Evolutionary conservation across 1,139 yeast species (phyloP).

Genomic region (Blastobotrys niveus): DNA sequence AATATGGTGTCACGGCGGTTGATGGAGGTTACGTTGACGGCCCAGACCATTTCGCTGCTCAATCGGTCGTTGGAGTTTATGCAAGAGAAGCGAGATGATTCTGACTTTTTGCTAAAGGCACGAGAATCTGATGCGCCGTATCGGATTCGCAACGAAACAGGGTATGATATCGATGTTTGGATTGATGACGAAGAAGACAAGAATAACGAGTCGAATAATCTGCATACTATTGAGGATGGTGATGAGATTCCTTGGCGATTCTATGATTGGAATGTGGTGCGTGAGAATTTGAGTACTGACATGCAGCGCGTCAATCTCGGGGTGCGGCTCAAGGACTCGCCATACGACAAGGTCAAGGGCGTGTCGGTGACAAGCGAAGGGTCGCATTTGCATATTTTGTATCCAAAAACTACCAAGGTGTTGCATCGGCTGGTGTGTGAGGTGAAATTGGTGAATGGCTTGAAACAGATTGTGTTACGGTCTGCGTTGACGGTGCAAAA

Average conservation of each 20-base stretch:
- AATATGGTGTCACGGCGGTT: slow-evolving; percentile 68
- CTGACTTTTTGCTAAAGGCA: slow-evolving; percentile 46
- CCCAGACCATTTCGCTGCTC: slow-evolving; percentile 49
- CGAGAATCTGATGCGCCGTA: slow-evolving; percentile 85
- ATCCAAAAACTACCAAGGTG: slow-evolving; percentile 57
- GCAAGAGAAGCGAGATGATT: slow-evolving; percentile 59
- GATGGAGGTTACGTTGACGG: slow-evolving; percentile 76
- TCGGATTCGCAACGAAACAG: slow-evolving; percentile 76
- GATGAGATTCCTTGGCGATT: slow-evolving; percentile 77
- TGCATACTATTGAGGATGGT: slow-evolving; percentile 41
- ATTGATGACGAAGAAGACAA: slow-evolving; percentile 37
- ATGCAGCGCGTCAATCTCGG: slow-evolving; percentile 57
- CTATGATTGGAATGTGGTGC: slow-evolving; percentile 84
- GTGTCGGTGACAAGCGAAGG: slow-evolving; percentile 79
- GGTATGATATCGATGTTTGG: slow-evolving; percentile 75
- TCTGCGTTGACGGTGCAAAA: slow-evolving; percentile 72
- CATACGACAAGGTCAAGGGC: slow-evolving; percentile 48
- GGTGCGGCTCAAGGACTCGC: slow-evolving; percentile 50
- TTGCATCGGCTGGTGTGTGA: slow-evolving; percentile 75
- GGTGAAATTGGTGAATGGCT: slow-evolving; percentile 62
- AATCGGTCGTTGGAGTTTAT: slow-evolving; percentile 54
- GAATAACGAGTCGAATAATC: slow-evolving; percentile 17
- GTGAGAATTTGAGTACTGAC: slow-evolving; percentile 73
- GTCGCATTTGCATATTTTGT: slow-evolving; percentile 63
- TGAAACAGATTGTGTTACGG: slow-evolving; percentile 67